These are phyloP conservation scores for Populus pruinosa DNA, from an alignment of 345 rosid species.

Conservation along the genomic window DNA sequence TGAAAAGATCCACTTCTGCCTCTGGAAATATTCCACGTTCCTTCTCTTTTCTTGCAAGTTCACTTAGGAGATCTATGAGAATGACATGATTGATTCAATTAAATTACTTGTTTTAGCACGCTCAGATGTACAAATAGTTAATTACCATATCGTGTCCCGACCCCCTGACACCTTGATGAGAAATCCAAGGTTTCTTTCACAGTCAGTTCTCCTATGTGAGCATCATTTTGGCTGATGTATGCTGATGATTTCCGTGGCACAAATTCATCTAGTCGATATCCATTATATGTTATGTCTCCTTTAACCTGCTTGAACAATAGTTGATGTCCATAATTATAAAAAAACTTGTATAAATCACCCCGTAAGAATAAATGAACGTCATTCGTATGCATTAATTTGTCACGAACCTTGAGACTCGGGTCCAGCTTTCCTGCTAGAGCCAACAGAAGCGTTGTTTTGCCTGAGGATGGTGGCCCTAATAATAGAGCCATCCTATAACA, in stretches of 20 bases:
- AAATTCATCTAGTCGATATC: conserved; percentile 58
- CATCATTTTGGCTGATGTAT: conserved; percentile 88
- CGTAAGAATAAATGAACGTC: neutral
- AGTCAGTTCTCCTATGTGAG: conserved; percentile 82
- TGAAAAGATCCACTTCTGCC: conserved; percentile 88
- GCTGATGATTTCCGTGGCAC: conserved; percentile 88
- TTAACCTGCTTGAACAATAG: conserved; percentile 39
- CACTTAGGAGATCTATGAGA: conserved; percentile 59
- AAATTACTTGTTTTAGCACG: neutral
- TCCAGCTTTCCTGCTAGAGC: conserved; percentile 84
- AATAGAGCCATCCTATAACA: conserved; percentile 62
- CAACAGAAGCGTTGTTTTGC: conserved; percentile 74
- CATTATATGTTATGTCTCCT: conserved; percentile 73
- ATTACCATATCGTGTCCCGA: conserved; percentile 87
- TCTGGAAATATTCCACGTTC: conserved; percentile 79
- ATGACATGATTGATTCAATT: neutral
- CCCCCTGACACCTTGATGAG: conserved; percentile 91
- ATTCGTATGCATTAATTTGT: neutral
- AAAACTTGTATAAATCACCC: neutral
- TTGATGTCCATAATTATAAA: neutral
- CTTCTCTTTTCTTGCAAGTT: conserved; percentile 78
- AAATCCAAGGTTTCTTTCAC: conserved; percentile 92
- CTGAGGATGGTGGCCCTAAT: conserved; percentile 89
- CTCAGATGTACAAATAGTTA: neutral
- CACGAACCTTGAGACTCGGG: conserved; percentile 50